phyloP scores from a whole-genome alignment of 2,329 filamentous ascomycete species.

The Ophiostoma quercus region DNA sequence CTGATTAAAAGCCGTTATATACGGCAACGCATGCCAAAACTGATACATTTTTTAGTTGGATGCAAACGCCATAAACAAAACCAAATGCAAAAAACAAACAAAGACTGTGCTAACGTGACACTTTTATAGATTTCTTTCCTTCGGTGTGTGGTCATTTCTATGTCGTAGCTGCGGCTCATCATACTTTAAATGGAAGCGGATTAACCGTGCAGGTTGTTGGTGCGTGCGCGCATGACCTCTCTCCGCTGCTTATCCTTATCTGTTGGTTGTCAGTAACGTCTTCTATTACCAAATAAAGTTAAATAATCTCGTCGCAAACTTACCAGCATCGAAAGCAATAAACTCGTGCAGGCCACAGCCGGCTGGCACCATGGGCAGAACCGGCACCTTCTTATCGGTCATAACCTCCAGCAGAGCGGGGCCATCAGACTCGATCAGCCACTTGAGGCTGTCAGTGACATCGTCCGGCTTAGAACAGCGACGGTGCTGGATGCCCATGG shows the following conservation, averaged over 20 bases:
- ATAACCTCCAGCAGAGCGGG: slow-evolving; percentile 88
- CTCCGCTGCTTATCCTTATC: slow-evolving; percentile 22
- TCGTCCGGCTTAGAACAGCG: slow-evolving; percentile 70
- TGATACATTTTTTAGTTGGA: not conserved
- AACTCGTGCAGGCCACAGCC: slow-evolving; percentile 89
- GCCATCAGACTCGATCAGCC: slow-evolving; percentile 86
- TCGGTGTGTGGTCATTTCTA: not conserved
- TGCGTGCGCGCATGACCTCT: slow-evolving; percentile 22
- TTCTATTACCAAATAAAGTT: not conserved
- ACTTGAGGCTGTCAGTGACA: slow-evolving; percentile 70
- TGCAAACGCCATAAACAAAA: not conserved
- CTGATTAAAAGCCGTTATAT: not conserved
- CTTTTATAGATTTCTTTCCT: slow-evolving; percentile 11
- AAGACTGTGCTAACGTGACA: not conserved
- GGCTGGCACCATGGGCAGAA: slow-evolving; percentile 94
- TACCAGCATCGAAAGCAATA: slow-evolving; percentile 76
- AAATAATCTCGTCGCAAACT: slow-evolving; percentile 33
- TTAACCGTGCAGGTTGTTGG: slow-evolving; percentile 20
- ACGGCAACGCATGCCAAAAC: not conserved
- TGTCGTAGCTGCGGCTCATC: not conserved
- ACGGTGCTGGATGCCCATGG: slow-evolving; percentile 79
- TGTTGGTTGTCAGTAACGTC: not conserved
- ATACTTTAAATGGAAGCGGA: not conserved
- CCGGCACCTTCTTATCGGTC: slow-evolving; percentile 85
- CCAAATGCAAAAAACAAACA: not conserved